phyloP scores from a whole-genome alignment of 352 stramenopile genomes.

The Pythium phragmiticola region DNA sequence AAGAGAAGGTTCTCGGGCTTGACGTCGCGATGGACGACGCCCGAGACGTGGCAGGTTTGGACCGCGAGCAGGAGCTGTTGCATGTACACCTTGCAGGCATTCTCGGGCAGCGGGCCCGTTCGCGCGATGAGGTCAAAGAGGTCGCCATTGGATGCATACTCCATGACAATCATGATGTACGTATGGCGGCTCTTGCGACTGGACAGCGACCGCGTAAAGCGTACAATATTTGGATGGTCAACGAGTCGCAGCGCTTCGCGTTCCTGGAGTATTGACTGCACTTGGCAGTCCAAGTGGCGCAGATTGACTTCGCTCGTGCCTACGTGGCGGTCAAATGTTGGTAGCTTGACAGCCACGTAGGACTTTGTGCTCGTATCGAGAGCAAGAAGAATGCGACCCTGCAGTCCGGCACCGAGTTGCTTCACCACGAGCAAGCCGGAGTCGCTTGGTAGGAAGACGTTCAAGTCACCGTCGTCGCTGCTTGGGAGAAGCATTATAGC shows the following conservation, averaged over 20 bases:
- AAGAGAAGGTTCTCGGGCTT: slow-evolving; percentile 92
- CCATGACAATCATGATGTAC: slow-evolving; percentile 72
- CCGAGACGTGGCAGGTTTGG: slow-evolving; percentile 64
- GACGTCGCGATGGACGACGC: slow-evolving; percentile 85
- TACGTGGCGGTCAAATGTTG: slow-evolving; percentile 30
- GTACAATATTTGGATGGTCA: slow-evolving; percentile 25
- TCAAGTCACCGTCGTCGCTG: slow-evolving; percentile 8
- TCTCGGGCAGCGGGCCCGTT: slow-evolving; percentile 58
- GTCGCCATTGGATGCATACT: slow-evolving; percentile 77
- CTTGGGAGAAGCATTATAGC: background rate
- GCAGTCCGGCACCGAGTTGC: slow-evolving; percentile 55
- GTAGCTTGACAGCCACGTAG: slow-evolving; percentile 61
- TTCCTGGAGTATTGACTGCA: slow-evolving; percentile 57
- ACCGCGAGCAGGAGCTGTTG: slow-evolving; percentile 70
- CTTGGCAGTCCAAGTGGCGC: slow-evolving; percentile 49
- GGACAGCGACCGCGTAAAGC: slow-evolving; percentile 16
- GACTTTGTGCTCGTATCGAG: slow-evolving; percentile 40
- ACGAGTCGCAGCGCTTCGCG: slow-evolving; percentile 53
- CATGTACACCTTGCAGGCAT: slow-evolving; percentile 68
- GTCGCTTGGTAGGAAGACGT: slow-evolving; percentile 1
- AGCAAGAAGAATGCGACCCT: slow-evolving; percentile 59
- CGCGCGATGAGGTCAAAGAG: slow-evolving; percentile 83
- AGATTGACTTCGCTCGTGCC: slow-evolving; percentile 33
- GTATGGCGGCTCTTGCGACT: slow-evolving; percentile 38
- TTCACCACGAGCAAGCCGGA: slow-evolving; percentile 43